phyloP scores from a whole-genome alignment of 225 moss, liverwort and hornwort species.

The Marchantia polymorpha region DNA sequence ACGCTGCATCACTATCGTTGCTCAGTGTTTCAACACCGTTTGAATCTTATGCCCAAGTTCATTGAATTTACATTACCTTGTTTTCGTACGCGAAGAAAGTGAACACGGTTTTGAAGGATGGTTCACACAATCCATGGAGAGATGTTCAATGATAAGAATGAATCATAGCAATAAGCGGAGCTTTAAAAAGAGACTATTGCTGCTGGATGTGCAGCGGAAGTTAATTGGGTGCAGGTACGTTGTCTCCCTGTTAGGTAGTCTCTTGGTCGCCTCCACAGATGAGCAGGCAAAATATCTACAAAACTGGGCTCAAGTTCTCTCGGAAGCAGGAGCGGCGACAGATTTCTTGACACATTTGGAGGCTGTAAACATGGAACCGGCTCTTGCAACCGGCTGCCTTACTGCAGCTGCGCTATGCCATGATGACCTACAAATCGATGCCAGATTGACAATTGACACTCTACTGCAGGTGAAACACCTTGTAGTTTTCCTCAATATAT shows the following conservation, averaged over 20 bases:
- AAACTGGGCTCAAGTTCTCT: constrained; percentile 49
- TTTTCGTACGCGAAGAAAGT: not conserved
- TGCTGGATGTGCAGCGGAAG: not conserved
- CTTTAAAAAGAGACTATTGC: not conserved
- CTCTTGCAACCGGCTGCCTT: constrained; percentile 51
- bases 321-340: constrained; percentile 51
- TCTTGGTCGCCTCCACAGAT: constrained; percentile 57
- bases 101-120: not conserved
- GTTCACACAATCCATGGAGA: too few species aligned
- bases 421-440: constrained; percentile 88
- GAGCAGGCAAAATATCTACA: constrained; percentile 58
- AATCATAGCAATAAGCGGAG: too few species aligned
- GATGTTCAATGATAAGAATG: too few species aligned
- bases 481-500: not conserved
- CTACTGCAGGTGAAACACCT: constrained; percentile 49
- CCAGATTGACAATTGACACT: constrained; percentile 58
- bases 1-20: too few species aligned
- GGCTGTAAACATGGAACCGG: constrained; percentile 57
- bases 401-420: constrained; percentile 66
- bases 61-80: not conserved
- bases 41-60: not conserved
- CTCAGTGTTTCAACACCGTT: too few species aligned
- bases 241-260: constrained; percentile 58
- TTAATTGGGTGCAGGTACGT: not conserved
- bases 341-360: constrained; percentile 53